Evolutionary conservation across 371 early-diverging fungal genomes (phyloP).

Genomic region (Entomophthora muscae): DNA sequence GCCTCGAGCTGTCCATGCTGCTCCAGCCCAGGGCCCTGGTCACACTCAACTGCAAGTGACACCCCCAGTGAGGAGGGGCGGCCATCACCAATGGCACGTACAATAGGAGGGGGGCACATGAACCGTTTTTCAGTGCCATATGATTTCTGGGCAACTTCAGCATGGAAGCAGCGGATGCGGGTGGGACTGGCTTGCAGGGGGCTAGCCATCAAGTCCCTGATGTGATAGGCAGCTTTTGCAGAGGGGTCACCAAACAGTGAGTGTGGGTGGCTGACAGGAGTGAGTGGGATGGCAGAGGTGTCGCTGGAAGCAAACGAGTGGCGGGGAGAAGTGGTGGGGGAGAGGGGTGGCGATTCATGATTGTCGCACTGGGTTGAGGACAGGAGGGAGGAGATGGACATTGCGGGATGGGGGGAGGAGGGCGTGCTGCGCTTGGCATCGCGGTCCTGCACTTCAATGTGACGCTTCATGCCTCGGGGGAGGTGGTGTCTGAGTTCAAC

Average conservation of each 20-base stretch:
- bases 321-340: neutral
- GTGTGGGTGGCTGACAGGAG: neutral
- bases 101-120: slow-evolving; percentile 62
- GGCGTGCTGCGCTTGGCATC: neutral
- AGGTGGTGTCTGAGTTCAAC: neutral
- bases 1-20: slow-evolving; percentile 30
- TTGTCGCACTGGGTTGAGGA: neutral
- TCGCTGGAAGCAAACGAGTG: neutral
- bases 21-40: slow-evolving; percentile 27
- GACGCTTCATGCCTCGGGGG: neutral
- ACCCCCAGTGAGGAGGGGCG: slow-evolving; percentile 25
- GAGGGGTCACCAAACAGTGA: neutral
- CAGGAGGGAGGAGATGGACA: neutral
- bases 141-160: slow-evolving; percentile 64
- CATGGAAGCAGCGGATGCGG: neutral
- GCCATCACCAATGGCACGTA: neutral
- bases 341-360: neutral
- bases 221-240: neutral
- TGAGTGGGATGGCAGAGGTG: neutral
- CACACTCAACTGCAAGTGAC: slow-evolving; percentile 37
- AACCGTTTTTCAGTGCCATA: slow-evolving; percentile 78
- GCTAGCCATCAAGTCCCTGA: neutral
- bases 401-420: neutral
- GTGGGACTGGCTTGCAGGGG: neutral
- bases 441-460: neutral